A percentile compares a stretch with the other conserved stretches of the same genome.
Conservation (phyloP, 495 filamentous ascomycete genomes). For the Aspergillus panamensis region DNA sequence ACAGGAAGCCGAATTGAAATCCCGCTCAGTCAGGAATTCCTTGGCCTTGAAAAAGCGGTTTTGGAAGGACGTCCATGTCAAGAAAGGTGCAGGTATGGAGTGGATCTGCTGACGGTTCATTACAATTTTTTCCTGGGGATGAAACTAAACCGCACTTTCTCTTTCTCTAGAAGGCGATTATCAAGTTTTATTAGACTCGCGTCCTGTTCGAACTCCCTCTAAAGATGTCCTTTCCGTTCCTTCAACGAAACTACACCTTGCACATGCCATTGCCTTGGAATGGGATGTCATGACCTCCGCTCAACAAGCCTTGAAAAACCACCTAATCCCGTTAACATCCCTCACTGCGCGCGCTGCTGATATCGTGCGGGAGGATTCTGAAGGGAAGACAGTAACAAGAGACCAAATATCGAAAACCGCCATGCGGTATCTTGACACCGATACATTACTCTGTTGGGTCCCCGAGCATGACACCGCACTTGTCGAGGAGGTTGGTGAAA, state of each 20-base stretch:
- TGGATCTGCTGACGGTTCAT: not conserved
- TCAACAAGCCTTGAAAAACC: slow-evolving; percentile 70
- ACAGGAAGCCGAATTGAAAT: slow-evolving; percentile 21
- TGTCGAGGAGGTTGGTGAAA: slow-evolving; percentile 30
- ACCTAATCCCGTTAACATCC: slow-evolving; percentile 88
- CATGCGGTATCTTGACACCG: slow-evolving; percentile 85
- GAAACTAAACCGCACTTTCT: slow-evolving; percentile 2
- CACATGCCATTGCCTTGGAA: slow-evolving; percentile 82
- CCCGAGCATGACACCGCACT: slow-evolving; percentile 48
- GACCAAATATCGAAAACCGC: slow-evolving; percentile 59
- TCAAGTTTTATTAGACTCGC: slow-evolving; percentile 73
- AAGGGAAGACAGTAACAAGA: slow-evolving; percentile 43
- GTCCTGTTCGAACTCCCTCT: slow-evolving; percentile 72
- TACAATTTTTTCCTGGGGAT: not conserved
- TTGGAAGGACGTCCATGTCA: slow-evolving; percentile 77
- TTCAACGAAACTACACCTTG: slow-evolving; percentile 70
- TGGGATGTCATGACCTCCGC: slow-evolving; percentile 82
- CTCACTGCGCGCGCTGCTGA: slow-evolving; percentile 76
- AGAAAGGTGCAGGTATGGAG: slow-evolving; percentile 50
- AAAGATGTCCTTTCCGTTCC: slow-evolving; percentile 73
- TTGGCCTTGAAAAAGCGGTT: slow-evolving; percentile 64
- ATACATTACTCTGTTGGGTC: slow-evolving; percentile 91
- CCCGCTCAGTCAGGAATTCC: slow-evolving; percentile 33
- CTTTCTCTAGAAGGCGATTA: slow-evolving; percentile 50
- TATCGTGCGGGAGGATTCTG: slow-evolving; percentile 64